These are phyloP conservation scores for Chalciporus chontae DNA, from an alignment of 768 basidiomycete genomes.

Conservation along the genomic window DNA sequence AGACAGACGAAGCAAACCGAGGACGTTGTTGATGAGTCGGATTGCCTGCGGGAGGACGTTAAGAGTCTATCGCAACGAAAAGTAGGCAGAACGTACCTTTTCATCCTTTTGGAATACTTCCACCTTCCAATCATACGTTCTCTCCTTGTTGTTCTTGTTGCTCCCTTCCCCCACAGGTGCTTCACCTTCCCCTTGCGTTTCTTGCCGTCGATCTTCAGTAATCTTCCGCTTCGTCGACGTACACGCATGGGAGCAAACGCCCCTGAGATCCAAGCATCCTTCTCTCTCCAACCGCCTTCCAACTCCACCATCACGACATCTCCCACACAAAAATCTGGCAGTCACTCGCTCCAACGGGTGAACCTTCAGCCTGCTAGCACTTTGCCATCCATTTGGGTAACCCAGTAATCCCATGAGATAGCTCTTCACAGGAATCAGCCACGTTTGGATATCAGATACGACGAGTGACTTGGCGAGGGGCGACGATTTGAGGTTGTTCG, in stretches of 20 bases:
- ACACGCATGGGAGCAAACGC: conserved; percentile 61
- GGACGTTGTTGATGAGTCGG: conserved; percentile 36
- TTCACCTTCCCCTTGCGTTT: conserved; percentile 5
- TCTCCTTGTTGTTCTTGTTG: conserved; percentile 11
- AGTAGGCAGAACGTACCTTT: conserved; percentile 38
- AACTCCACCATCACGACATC: conserved; percentile 40
- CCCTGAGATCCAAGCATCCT: conserved; percentile 52
- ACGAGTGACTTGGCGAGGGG: conserved; percentile 37
- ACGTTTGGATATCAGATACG: conserved; percentile 42
- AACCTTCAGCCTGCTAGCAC: conserved; percentile 41
- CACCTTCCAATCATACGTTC: conserved; percentile 42
- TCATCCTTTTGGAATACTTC: conserved; percentile 55
- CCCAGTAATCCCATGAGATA: conserved; percentile 48
- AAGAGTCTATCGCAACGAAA: not conserved
- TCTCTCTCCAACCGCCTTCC: conserved; percentile 34
- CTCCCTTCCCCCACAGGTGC: conserved; percentile 8
- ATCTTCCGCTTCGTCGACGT: conserved; percentile 2
- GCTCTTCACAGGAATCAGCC: conserved; percentile 44
- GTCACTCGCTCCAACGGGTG: conserved; percentile 58
- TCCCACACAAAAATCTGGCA: conserved; percentile 55
- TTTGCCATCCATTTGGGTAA: conserved; percentile 45
- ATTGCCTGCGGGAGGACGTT: conserved; percentile 40
- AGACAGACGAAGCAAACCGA: conserved; percentile 30
- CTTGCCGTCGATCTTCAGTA: not conserved
- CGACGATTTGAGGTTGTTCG: conserved; percentile 22